These are phyloP conservation scores for Neurospora terricola DNA, from an alignment of 495 filamentous ascomycete genomes.

Conservation along the genomic window DNA sequence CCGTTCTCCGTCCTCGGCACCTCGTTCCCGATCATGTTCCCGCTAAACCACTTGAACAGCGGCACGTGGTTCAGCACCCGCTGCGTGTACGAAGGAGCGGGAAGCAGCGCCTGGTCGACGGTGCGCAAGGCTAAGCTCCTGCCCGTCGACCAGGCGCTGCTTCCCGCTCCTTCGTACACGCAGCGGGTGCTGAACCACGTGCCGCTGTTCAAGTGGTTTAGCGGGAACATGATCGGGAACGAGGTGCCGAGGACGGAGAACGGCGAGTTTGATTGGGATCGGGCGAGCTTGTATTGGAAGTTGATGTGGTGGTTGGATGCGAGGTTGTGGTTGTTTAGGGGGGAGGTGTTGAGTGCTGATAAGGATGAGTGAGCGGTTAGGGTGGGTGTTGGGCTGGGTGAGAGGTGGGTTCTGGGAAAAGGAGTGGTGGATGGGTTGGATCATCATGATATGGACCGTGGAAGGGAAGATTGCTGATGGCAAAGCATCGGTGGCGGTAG, in stretches of 20 bases:
- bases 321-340: conserved; percentile 37
- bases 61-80: conserved; percentile 52
- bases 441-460: not conserved
- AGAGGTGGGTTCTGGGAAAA: not conserved
- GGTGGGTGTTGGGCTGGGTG: not conserved
- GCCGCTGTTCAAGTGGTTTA: conserved; percentile 59
- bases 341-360: conserved; percentile 38
- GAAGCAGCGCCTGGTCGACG: conserved; percentile 52
- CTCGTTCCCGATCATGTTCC: conserved; percentile 70
- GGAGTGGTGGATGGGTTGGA: not conserved
- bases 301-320: conserved; percentile 42
- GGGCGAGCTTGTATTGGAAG: conserved; percentile 71
- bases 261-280: conserved; percentile 68
- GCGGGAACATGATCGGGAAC: conserved; percentile 69
- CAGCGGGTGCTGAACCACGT: conserved; percentile 53
- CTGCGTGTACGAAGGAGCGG: conserved; percentile 49
- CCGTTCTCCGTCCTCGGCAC: conserved; percentile 69
- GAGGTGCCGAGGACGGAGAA: conserved; percentile 65
- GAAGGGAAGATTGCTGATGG: not conserved
- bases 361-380: conserved; percentile 32
- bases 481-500: not conserved
- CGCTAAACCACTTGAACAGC: conserved; percentile 57
- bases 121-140: conserved; percentile 41
- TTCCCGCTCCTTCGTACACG: conserved; percentile 48
- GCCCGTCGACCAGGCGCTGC: conserved; percentile 52